A percentile compares a stretch with the other conserved stretches of the same genome.
Conservation (phyloP, 2,329 filamentous ascomycete species). For the Hypoxylon sp. region DNA sequence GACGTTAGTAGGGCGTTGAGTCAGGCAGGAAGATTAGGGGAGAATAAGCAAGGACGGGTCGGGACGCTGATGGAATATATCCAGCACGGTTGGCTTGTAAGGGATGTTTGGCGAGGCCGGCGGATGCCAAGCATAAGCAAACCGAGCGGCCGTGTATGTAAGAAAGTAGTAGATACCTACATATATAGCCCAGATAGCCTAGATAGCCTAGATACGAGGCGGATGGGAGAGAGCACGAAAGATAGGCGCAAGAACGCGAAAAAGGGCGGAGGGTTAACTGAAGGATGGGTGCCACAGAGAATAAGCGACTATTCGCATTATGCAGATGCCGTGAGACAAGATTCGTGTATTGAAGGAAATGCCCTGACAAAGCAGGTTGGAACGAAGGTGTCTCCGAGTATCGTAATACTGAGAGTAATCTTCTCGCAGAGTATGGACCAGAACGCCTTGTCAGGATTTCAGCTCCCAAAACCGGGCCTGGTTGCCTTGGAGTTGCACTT, state of each 20-base stretch:
- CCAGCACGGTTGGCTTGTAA: slow-evolving; percentile 44
- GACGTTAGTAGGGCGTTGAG: slow-evolving; percentile 29
- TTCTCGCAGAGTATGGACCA: slow-evolving; percentile 3
- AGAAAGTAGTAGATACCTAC: slow-evolving; percentile 29
- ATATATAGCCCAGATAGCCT: slow-evolving; percentile 24
- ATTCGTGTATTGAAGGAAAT: slow-evolving; percentile 34
- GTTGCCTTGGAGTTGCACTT: slow-evolving; percentile 42
- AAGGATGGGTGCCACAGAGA: slow-evolving; percentile 53
- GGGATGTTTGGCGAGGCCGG: slow-evolving; percentile 34
- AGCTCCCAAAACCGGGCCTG: slow-evolving; percentile 33
- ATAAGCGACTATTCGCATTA: slow-evolving; percentile 54
- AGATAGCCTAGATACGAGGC: slow-evolving; percentile 30
- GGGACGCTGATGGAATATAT: slow-evolving; percentile 33
- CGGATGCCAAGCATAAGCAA: slow-evolving; percentile 39
- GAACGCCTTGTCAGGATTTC: slow-evolving; percentile 34
- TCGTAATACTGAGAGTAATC: slow-evolving; percentile 5
- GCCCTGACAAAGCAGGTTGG: slow-evolving; percentile 35
- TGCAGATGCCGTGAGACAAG: slow-evolving; percentile 52
- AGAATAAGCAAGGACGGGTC: slow-evolving; percentile 27
- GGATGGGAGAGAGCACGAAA: slow-evolving; percentile 28
- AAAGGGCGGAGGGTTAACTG: slow-evolving; percentile 50
- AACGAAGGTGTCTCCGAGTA: slow-evolving; percentile 38
- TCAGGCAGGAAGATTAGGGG: slow-evolving; percentile 21
- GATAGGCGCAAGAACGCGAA: slow-evolving; percentile 38
- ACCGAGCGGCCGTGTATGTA: slow-evolving; percentile 21